phyloP scores from a whole-genome alignment of 2,329 filamentous ascomycete genomes.

The Exophiala sp. region DNA sequence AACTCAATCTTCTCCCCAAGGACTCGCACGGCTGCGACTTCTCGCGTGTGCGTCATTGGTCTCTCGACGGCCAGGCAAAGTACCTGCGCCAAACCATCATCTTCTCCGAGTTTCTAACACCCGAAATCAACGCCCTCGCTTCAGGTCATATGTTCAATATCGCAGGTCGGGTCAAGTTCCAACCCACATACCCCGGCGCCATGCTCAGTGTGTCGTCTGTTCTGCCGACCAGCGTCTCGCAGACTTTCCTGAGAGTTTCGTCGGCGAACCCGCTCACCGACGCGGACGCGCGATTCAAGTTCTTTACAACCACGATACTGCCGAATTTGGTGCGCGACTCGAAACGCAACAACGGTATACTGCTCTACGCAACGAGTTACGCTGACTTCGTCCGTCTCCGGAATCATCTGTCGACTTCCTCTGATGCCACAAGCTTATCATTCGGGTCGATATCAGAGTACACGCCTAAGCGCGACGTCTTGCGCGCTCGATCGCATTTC shows the following conservation, averaged over 20 bases:
- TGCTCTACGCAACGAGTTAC: constrained; percentile 90
- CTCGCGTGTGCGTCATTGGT: constrained; percentile 83
- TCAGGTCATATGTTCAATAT: constrained; percentile 75
- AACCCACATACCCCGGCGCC: constrained; percentile 64
- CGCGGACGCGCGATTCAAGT: constrained; percentile 84
- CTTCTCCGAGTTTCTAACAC: constrained; percentile 77
- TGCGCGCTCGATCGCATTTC: constrained; percentile 84
- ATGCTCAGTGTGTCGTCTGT: constrained; percentile 64
- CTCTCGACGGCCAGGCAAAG: constrained; percentile 80
- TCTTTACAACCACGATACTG: constrained; percentile 79
- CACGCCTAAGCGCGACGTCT: constrained; percentile 71
- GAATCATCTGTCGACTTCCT: constrained; percentile 80
- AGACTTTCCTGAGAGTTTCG: constrained; percentile 88
- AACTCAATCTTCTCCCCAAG: constrained; percentile 85
- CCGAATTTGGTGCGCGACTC: constrained; percentile 69
- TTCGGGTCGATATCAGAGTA: constrained; percentile 92
- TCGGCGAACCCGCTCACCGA: constrained; percentile 67
- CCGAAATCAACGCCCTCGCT: constrained; percentile 78
- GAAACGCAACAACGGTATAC: constrained; percentile 64
- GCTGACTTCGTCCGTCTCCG: constrained; percentile 91
- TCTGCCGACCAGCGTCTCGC: constrained; percentile 62
- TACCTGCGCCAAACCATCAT: constrained; percentile 83
- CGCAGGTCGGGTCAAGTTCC: constrained; percentile 72
- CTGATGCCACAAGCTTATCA: constrained; percentile 54
- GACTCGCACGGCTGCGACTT: constrained; percentile 93